Base-by-base conservation (phyloP, 768 basidiomycete species). In the Rhizopogon sp. region DNA sequence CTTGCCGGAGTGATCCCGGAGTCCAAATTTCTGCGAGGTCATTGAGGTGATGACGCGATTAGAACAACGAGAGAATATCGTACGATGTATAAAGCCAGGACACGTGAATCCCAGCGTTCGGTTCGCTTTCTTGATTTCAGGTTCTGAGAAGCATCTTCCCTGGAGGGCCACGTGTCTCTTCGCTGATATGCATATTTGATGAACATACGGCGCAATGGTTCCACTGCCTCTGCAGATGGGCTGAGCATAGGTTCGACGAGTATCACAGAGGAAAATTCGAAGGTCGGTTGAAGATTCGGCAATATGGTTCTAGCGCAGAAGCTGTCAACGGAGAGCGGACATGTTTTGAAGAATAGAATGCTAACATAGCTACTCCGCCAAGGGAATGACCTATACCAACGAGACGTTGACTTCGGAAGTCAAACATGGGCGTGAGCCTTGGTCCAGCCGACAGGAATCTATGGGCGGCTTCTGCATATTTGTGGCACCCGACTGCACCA, bases 311-410 rank as follows among this genome's bases (percentile, higher is more conserved):
- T 86, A 44, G 45, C 14, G 43, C 29, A 13, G 44, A 20, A 35
- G 40, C 44, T 37, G 39, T 60, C n/a, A 56, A 44, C 49, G 8
- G 45, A 43, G 49, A 50, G 31, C 13, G 37, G 33, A 46, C 20
- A 31, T 1, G 29, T 49, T 25, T 3, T 9, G 17, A 51, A 40
- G 9, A 25, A 57, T 39, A 41, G n/a, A 33, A 44, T 17, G 57
- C 80, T 54, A 61, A 86, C 86, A 85, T 79, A 22, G 80, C 72
- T 54, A 84, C 83, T 39, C 79, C 85, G 13, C 86, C 86, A 17
- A 88, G 68, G 1, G 85, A 87, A 64, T 88, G 86, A 0, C 85
- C 86, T 16, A 88, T 75, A 2, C 84, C 85, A 39, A 87, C 73
- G 2, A 88, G 68, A 43, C 74, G 80, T 56, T 82, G 69, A 17